These are phyloP conservation scores for Akanthomyces lecanii DNA, from an alignment of 2,329 filamentous ascomycete species.

Conservation along the genomic window DNA sequence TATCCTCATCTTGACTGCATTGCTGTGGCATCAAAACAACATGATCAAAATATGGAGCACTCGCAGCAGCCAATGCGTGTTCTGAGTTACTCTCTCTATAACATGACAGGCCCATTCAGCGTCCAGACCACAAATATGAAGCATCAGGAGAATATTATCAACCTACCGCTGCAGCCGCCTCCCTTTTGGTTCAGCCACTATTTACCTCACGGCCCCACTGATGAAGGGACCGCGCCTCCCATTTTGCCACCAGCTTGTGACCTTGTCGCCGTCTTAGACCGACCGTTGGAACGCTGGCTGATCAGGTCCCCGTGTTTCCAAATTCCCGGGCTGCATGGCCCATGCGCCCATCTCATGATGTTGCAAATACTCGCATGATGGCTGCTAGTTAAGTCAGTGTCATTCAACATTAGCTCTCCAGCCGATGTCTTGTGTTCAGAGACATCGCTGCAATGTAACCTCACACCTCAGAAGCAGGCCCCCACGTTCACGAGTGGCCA, in stretches of 20 bases:
- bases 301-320: slow-evolving; percentile 1
- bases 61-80: not conserved
- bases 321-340: slow-evolving; percentile 5
- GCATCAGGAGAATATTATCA: not conserved
- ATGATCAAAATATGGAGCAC: not conserved
- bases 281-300: slow-evolving; percentile 6
- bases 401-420: not conserved
- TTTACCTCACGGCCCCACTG: not conserved
- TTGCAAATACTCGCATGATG: not conserved
- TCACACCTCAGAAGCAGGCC: not conserved
- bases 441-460: not conserved
- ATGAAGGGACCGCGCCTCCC: not conserved
- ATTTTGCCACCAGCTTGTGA: not conserved
- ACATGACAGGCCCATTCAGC: not conserved
- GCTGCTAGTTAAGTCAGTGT: not conserved
- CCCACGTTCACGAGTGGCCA: not conserved
- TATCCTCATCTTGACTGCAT: not conserved
- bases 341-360: not conserved
- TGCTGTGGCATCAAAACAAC: not conserved
- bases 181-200: not conserved
- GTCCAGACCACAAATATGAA: not conserved
- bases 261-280: not conserved
- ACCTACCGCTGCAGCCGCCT: slow-evolving; percentile 6
- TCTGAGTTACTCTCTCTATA: not conserved
- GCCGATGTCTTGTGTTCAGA: not conserved